phyloP scores from a whole-genome alignment of 2,329 filamentous ascomycete species.

The Alternaria atra region DNA sequence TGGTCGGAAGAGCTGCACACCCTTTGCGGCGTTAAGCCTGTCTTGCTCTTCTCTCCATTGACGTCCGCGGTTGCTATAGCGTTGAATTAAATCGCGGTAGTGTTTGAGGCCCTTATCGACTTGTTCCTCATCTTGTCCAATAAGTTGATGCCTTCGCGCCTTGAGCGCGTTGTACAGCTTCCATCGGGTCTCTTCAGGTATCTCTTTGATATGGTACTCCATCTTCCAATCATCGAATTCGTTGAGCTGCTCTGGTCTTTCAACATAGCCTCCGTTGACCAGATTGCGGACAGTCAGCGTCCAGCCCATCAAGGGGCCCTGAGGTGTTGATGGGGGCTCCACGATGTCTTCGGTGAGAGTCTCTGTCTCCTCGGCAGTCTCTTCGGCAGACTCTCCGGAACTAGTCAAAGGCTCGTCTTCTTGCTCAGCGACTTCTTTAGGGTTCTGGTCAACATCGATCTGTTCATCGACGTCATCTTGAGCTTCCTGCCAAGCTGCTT shows the following conservation, averaged over 20 bases:
- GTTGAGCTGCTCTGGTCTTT: conserved; percentile 65
- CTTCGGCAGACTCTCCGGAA: background rate
- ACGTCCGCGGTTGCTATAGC: conserved; percentile 65
- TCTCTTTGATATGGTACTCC: conserved; percentile 79
- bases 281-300: conserved; percentile 76
- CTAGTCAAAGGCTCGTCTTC: conserved; percentile 3
- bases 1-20: conserved; percentile 47
- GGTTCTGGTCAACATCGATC: conserved; percentile 38
- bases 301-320: conserved; percentile 68
- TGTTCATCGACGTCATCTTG: conserved; percentile 47
- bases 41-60: conserved; percentile 66
- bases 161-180: conserved; percentile 55
- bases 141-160: conserved; percentile 61
- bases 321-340: background rate
- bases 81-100: conserved; percentile 57
- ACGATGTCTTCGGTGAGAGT: background rate
- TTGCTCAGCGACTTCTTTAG: conserved; percentile 9
- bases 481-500: conserved; percentile 43
- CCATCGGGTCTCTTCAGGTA: conserved; percentile 25
- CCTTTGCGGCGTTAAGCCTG: conserved; percentile 58
- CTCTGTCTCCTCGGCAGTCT: conserved; percentile 1
- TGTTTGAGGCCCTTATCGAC: conserved; percentile 50
- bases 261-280: conserved; percentile 71
- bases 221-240: conserved; percentile 70
- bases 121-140: conserved; percentile 52